Conservation (phyloP, 208 protist species). For the Sergeia podlipaevii region DNA sequence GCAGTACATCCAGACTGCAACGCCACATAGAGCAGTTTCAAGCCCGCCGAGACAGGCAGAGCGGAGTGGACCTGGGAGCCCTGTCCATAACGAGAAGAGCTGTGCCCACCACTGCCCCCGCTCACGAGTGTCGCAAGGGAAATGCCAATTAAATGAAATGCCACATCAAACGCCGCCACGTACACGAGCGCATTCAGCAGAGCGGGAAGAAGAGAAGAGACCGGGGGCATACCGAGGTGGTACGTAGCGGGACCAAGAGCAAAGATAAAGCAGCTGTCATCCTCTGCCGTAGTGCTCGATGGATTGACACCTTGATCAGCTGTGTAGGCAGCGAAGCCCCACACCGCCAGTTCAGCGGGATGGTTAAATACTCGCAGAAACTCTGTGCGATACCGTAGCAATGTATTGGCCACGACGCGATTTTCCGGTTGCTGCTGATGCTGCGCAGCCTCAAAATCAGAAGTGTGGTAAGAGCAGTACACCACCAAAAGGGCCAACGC, state of each 20-base stretch:
- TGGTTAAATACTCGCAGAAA: slow-evolving; percentile 48
- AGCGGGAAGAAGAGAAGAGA: slow-evolving; percentile 32
- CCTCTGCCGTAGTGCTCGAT: not conserved
- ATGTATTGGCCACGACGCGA: no score
- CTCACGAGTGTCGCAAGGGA: slow-evolving; percentile 25
- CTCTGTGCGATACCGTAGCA: no score
- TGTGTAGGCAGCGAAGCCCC: slow-evolving; percentile 48
- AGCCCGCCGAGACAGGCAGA: slow-evolving; percentile 31
- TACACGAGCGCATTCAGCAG: slow-evolving; percentile 50
- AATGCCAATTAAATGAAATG: slow-evolving; percentile 35
- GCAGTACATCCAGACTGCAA: slow-evolving; percentile 29
- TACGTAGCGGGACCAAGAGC: slow-evolving; percentile 12
- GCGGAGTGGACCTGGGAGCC: no score
- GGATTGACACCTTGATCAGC: slow-evolving; percentile 50
- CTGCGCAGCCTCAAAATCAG: not conserved
- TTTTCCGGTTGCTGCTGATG: slow-evolving; percentile 22
- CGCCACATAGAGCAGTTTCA: slow-evolving; percentile 61
- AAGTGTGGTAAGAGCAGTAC: slow-evolving; percentile 32
- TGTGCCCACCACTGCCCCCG: slow-evolving; percentile 11
- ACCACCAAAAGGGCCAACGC: slow-evolving; percentile 55
- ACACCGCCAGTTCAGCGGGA: slow-evolving; percentile 25
- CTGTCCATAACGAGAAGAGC: no score
- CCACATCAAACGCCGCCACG: slow-evolving; percentile 43
- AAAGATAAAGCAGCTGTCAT: not conserved
- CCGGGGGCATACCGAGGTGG: slow-evolving; percentile 33